A percentile compares a stretch with the other conserved stretches of the same genome.
Conservation (phyloP, 495 filamentous ascomycete genomes). For the Penicillium waksmanii region DNA sequence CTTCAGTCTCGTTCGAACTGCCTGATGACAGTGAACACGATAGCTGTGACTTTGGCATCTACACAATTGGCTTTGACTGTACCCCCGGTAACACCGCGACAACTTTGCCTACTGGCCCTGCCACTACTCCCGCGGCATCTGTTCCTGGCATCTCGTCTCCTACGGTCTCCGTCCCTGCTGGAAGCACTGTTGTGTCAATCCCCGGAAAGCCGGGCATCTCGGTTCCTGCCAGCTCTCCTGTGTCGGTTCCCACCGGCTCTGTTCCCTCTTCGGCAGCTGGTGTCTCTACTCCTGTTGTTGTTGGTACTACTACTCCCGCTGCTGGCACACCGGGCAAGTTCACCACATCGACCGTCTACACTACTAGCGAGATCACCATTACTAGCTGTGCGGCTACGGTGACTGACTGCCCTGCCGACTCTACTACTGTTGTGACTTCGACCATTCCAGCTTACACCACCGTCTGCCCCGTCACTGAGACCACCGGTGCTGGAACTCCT, state of each 20-base stretch:
- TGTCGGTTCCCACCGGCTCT: conserved; percentile 13
- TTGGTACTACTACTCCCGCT: conserved; percentile 23
- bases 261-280: conserved; percentile 11
- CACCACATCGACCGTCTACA: conserved; percentile 63
- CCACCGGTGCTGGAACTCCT: conserved; percentile 21
- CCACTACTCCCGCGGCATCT: conserved; percentile 13
- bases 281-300: conserved; percentile 14
- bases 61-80: conserved; percentile 83
- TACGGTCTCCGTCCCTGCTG: conserved; percentile 3
- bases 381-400: conserved; percentile 60
- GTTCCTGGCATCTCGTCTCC: conserved; percentile 4
- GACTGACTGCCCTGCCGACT: conserved; percentile 61
- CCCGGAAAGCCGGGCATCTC: conserved; percentile 9
- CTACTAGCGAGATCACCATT: conserved; percentile 60
- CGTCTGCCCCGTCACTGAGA: conserved; percentile 49
- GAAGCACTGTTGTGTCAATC: conserved; percentile 22
- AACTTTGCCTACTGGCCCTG: conserved; percentile 19
- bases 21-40: conserved; percentile 56
- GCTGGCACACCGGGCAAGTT: conserved; percentile 21
- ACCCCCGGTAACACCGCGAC: conserved; percentile 47
- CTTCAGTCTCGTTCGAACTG: conserved; percentile 73
- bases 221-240: background rate
- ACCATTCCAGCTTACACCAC: conserved; percentile 64
- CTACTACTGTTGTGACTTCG: conserved; percentile 55
- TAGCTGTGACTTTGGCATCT: conserved; percentile 72